A percentile compares a stretch with the other conserved stretches of the same genome.
Conservation (phyloP, 208 protist species). For the Acanthamoeba triangularis region DNA sequence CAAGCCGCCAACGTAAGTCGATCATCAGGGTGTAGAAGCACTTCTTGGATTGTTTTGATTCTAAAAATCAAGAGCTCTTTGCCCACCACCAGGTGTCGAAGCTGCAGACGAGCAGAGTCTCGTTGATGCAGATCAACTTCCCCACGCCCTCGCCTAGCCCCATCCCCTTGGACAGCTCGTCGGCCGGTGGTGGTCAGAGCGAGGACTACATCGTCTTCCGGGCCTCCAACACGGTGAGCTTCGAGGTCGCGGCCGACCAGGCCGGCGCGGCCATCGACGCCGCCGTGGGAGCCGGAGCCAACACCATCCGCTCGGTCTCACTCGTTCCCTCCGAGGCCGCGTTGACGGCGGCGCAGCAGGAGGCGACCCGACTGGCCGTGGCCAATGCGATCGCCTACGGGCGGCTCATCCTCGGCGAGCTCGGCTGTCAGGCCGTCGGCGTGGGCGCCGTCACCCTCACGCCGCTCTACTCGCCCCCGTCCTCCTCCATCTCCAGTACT, state of each 20-base stretch:
- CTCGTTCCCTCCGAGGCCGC: conserved; percentile 7
- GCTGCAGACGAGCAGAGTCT: conserved; percentile 49
- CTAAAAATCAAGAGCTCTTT: too few relatives aligned
- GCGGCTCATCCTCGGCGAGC: neutral
- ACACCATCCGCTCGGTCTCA: conserved; percentile 22
- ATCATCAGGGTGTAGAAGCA: too few relatives aligned
- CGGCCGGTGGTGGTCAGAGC: too few relatives aligned
- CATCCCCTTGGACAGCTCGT: neutral
- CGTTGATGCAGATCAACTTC: conserved; percentile 33
- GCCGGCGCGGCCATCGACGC: conserved; percentile 60
- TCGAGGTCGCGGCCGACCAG: conserved; percentile 4
- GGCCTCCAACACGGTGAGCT: conserved; percentile 34
- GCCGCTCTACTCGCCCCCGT: neutral
- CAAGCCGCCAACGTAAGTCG: conserved; percentile 4
- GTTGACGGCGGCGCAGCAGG: neutral
- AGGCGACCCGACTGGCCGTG: conserved; percentile 5
- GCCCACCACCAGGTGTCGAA: conserved; percentile 68
- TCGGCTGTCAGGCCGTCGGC: conserved; percentile 28
- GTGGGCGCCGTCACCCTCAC: conserved; percentile 15
- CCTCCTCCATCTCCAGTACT: neutral
- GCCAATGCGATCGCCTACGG: conserved; percentile 35
- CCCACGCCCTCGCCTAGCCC: neutral
- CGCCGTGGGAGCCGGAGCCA: conserved; percentile 32
- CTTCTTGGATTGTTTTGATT: too few relatives aligned
- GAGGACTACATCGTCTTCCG: conserved; percentile 19